Percentiles rank a stretch among this genome's conserved stretches.
Evolutionary conservation across 768 basidiomycete genomes (phyloP).

Genomic region (Coprinellus aureogranulatus): DNA sequence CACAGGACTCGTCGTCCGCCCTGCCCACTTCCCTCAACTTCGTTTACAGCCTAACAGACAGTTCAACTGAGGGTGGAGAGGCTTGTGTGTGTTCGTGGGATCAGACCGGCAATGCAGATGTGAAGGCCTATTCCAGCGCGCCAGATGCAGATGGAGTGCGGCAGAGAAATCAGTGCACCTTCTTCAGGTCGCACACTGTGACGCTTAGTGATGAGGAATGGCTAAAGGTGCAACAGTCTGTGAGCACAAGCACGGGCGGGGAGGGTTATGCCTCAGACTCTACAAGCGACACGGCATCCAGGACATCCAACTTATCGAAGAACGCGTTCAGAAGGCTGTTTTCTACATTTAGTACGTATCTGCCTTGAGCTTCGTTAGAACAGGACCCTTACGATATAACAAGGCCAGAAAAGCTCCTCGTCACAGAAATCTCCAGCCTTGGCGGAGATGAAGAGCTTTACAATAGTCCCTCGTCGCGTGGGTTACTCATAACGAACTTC

Average conservation of each 20-base stretch:
- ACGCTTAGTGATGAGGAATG: conserved; percentile 9
- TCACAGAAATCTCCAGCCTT: neutral
- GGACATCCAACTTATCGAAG: neutral
- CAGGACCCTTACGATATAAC: neutral
- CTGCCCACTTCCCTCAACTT: neutral
- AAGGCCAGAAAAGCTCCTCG: conserved; percentile 1
- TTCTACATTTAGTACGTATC: conserved; percentile 6
- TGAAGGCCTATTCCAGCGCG: neutral
- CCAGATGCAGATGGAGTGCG: neutral
- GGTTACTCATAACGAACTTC: neutral
- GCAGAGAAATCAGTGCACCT: conserved; percentile 9
- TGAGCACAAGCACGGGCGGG: neutral
- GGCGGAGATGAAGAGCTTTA: neutral
- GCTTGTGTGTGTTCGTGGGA: conserved; percentile 1
- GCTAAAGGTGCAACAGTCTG: neutral
- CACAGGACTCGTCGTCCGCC: neutral
- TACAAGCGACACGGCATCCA: conserved; percentile 1
- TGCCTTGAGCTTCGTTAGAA: neutral
- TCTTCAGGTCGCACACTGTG: conserved; percentile 3
- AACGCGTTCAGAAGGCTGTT: conserved; percentile 7
- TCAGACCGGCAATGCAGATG: neutral
- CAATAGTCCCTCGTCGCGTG: neutral
- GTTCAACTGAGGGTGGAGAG: neutral
- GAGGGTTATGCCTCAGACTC: conserved; percentile 1
- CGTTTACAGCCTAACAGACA: neutral